Base-by-base conservation (phyloP, 768 basidiomycete genomes). In the Sistotremastrum niveocremeum region DNA sequence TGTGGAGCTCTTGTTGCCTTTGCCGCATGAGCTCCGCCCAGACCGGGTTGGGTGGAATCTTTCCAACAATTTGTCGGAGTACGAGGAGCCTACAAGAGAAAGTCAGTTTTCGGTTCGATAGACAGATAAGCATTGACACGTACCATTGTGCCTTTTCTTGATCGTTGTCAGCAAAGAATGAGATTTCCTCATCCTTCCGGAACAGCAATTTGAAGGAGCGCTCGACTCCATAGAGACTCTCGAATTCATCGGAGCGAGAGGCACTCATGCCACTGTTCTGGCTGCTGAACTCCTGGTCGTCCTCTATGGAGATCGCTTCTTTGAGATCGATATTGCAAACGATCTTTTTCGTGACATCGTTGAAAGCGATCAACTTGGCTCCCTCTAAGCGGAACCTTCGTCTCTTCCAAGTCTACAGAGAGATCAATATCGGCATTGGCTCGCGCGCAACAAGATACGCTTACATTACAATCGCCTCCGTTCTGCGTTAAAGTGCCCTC, bases 21-120 rank as follows among this genome's bases (percentile, higher is more conserved):
- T 89, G 83, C 85, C 86, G 88, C 37, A 89, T 61, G 36, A 94
- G 67, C 65, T 94, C 91, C 3, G 83, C 91, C 91, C 91, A 95
- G 8, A 95, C 66, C 2, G 88, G 88, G 60, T 93, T 87, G 2
- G 86, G 84, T 6, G 91, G 91, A 53, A 95, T 90, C 48, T 79
- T 81, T 6, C 89, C 89, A 49, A 94, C 78, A 35, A 94, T 69
- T 0, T 87, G 84, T 42, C 76, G 73, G 7, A 95, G 69, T 5
- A 93, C 81, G 52, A 86, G 79, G 51, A 95, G 68, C 91, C 91
- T 95, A 57, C 4, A 10, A 30, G 35, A 20, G 42, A 11, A 33
- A 31, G 35, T 32, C 30, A 36, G 39, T 52, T 2, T 46, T 46
- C 7, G 35, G 29, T 47, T 28, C 32, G 31, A 42, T 44, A 20